phyloP scores from a whole-genome alignment of 2,329 filamentous ascomycete genomes.

The Ophiostoma sp. region DNA sequence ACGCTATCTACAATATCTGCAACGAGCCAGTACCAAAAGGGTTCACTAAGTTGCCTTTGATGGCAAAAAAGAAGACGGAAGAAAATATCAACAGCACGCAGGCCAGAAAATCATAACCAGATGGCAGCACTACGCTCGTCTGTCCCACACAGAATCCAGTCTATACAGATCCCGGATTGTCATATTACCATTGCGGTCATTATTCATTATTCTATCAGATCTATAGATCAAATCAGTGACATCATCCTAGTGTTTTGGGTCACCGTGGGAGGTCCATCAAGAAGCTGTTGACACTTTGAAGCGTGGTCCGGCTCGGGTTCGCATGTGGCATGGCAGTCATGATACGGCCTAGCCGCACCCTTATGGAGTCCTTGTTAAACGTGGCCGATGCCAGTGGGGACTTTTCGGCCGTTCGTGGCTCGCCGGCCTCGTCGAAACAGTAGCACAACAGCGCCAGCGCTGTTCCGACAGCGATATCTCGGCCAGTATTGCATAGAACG shows the following conservation, averaged over 20 bases:
- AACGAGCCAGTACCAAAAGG: no score
- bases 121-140: neutral
- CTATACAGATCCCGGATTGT: neutral
- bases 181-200: neutral
- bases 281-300: conserved; percentile 89
- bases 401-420: conserved; percentile 26
- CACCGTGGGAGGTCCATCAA: conserved; percentile 57
- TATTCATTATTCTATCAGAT: conserved; percentile 9
- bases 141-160: neutral
- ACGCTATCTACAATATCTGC: neutral
- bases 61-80: neutral
- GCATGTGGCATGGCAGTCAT: conserved; percentile 71
- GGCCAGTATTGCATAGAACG: conserved; percentile 70
- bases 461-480: conserved; percentile 72
- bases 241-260: neutral
- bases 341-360: conserved; percentile 72
- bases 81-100: neutral
- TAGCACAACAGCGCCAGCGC: conserved; percentile 72
- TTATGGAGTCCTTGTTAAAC: conserved; percentile 71
- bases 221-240: neutral
- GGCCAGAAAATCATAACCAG: neutral
- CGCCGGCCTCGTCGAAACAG: conserved; percentile 54
- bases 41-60: neutral
- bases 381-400: conserved; percentile 12
- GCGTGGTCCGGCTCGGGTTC: conserved; percentile 76